These are phyloP conservation scores for Mycosphaerella sp. DNA, from an alignment of 2,329 filamentous ascomycete genomes.

Conservation along the genomic window DNA sequence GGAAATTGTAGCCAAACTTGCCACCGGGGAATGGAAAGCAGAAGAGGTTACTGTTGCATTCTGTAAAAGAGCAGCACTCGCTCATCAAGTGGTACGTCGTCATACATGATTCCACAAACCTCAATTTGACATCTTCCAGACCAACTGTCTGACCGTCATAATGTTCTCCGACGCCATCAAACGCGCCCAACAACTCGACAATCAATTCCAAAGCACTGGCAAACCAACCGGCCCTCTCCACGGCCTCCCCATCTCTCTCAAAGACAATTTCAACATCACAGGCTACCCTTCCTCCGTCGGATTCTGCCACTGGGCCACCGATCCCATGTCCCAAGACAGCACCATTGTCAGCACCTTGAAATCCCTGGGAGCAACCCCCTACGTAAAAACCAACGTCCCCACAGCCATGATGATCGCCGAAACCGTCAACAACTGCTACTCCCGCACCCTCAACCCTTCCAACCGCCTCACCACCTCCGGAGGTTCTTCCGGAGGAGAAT, in stretches of 20 bases:
- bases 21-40: slow-evolving; percentile 44
- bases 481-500: slow-evolving; percentile 62
- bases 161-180: slow-evolving; percentile 50
- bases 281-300: slow-evolving; percentile 59
- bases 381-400: slow-evolving; percentile 65
- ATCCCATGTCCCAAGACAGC: slow-evolving; percentile 53
- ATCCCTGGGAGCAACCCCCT: slow-evolving; percentile 58
- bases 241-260: slow-evolving; percentile 60
- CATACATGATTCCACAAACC: too few relatives aligned
- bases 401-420: slow-evolving; percentile 65
- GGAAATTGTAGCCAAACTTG: slow-evolving; percentile 38
- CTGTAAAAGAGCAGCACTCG: slow-evolving; percentile 50
- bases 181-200: slow-evolving; percentile 49
- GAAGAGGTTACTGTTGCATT: slow-evolving; percentile 49
- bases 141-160: slow-evolving; percentile 55
- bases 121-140: slow-evolving; percentile 34
- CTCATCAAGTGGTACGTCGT: slow-evolving; percentile 47
- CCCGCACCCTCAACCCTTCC: slow-evolving; percentile 51
- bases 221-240: slow-evolving; percentile 58
- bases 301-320: slow-evolving; percentile 55
- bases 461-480: slow-evolving; percentile 57
- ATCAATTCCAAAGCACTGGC: slow-evolving; percentile 43
- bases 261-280: slow-evolving; percentile 62
- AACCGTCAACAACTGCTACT: slow-evolving; percentile 59
- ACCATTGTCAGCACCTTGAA: slow-evolving; percentile 54